Conservation (phyloP, 2,329 filamentous ascomycete species). For the Fusarium napiforme region DNA sequence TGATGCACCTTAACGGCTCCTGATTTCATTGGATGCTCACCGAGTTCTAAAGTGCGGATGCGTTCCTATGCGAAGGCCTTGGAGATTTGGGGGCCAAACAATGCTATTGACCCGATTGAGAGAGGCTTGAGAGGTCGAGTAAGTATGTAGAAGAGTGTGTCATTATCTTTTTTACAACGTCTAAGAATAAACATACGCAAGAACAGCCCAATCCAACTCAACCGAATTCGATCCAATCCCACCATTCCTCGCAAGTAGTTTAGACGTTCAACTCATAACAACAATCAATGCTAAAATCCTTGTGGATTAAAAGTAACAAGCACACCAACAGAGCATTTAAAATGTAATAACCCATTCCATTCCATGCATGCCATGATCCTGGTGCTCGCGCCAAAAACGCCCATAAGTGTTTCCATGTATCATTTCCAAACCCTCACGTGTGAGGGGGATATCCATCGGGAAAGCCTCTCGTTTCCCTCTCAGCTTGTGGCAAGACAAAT, state of each 20-base stretch:
- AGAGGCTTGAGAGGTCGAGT: not conserved
- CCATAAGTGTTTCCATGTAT: conserved; percentile 35
- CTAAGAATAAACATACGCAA: conserved; percentile 22
- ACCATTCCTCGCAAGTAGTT: not conserved
- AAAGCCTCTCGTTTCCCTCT: conserved; percentile 15
- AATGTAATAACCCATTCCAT: conserved; percentile 9
- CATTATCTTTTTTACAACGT: conserved; percentile 35
- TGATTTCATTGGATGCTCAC: conserved; percentile 21
- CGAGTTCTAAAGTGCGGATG: not conserved
- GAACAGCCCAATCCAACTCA: conserved; percentile 19
- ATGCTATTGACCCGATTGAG: not conserved
- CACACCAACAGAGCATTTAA: conserved; percentile 11
- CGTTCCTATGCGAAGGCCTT: conserved; percentile 3
- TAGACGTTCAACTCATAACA: conserved; percentile 22
- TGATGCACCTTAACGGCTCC: conserved; percentile 7
- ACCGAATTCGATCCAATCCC: conserved; percentile 19
- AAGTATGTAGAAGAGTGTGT: conserved; percentile 7
- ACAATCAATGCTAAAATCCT: conserved; percentile 21
- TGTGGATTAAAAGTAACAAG: conserved; percentile 10
- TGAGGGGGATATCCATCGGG: conserved; percentile 16
- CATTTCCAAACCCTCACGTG: conserved; percentile 22
- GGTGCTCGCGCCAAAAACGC: conserved; percentile 29
- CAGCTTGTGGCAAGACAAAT: conserved; percentile 15
- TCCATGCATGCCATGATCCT: conserved; percentile 31
- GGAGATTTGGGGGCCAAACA: conserved; percentile 3